A percentile compares a stretch with the other conserved stretches of the same genome.
Evolutionary conservation across 2,329 filamentous ascomycete genomes (phyloP).

Genomic region (Colletotrichum costaricense): DNA sequence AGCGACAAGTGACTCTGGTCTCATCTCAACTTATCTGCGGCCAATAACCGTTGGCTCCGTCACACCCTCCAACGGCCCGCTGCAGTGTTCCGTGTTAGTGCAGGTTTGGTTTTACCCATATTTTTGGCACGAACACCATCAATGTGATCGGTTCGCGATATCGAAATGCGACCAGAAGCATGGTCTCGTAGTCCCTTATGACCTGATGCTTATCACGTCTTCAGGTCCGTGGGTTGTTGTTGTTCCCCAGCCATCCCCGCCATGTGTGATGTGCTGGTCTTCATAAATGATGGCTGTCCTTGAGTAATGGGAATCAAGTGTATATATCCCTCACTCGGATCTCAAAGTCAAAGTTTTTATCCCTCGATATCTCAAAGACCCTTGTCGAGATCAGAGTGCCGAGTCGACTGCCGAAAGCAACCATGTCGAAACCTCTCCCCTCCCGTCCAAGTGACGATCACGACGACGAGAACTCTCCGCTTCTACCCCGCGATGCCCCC

Average conservation of each 20-base stretch:
- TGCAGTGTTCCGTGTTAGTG: conserved; percentile 14
- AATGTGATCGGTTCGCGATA: conserved; percentile 1
- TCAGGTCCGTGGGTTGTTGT: no score
- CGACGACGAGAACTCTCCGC: conserved; percentile 9
- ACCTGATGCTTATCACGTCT: not conserved
- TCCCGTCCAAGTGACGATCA: not conserved
- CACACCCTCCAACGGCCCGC: conserved; percentile 29
- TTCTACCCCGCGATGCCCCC: conserved; percentile 7
- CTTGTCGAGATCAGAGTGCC: not conserved
- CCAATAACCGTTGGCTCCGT: conserved; percentile 16
- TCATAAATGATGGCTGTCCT: not conserved
- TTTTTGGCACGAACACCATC: not conserved
- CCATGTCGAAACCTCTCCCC: conserved; percentile 17
- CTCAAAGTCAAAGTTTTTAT: no score
- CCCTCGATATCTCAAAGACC: not conserved
- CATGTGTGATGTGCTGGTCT: no score
- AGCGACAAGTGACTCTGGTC: conserved; percentile 23
- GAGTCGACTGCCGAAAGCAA: not conserved
- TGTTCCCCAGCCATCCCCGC: no score
- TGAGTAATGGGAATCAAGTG: not conserved
- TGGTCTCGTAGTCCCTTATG: not conserved
- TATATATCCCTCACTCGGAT: not conserved
- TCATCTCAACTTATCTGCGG: conserved; percentile 12
- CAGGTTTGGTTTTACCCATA: not conserved
- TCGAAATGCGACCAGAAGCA: not conserved